Percentiles rank a stretch among this genome's conserved stretches.
Conservation (phyloP, 2,329 filamentous ascomycete genomes). For the Scorias spongiosa region DNA sequence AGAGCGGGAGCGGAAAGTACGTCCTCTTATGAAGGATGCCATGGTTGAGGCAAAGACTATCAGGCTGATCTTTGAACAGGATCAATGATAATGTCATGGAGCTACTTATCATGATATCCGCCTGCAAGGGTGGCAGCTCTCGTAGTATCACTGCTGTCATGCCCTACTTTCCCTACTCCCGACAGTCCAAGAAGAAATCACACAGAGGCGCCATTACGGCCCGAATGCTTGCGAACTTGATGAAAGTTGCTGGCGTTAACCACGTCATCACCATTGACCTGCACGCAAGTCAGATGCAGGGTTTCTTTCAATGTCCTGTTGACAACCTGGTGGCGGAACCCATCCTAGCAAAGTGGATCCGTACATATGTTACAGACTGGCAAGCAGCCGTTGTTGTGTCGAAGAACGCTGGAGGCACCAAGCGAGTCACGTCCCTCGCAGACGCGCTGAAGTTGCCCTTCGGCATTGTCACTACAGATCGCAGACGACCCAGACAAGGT, state of each 20-base stretch:
- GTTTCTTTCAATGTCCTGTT: conserved; percentile 94
- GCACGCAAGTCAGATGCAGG: conserved; percentile 91
- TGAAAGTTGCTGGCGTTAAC: conserved; percentile 85
- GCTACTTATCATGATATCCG: conserved; percentile 96
- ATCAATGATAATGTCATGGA: conserved; percentile 99
- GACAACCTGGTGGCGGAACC: conserved; percentile 96
- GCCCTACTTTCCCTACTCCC: conserved; percentile 96
- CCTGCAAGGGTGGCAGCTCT: conserved; percentile 93
- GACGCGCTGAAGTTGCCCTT: conserved; percentile 96
- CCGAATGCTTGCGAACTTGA: conserved; percentile 88
- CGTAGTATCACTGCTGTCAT: conserved; percentile 89
- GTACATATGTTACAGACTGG: conserved; percentile 76
- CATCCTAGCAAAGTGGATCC: conserved; percentile 89
- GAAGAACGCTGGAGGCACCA: conserved; percentile 95
- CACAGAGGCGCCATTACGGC: conserved; percentile 93
- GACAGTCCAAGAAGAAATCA: conserved; percentile 98
- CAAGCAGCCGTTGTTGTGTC: conserved; percentile 87
- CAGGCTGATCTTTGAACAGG: conserved; percentile 22
- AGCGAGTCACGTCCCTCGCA: conserved; percentile 87
- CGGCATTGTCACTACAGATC: conserved; percentile 82
- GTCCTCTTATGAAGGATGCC: conserved; percentile 6
- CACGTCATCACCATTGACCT: conserved; percentile 96
- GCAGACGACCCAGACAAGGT: conserved; percentile 28
- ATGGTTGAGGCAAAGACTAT: no score
- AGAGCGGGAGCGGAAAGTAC: conserved; percentile 76